These are phyloP conservation scores for Podospora pseudoanserina DNA, from an alignment of 495 filamentous ascomycete genomes.

Conservation along the genomic window DNA sequence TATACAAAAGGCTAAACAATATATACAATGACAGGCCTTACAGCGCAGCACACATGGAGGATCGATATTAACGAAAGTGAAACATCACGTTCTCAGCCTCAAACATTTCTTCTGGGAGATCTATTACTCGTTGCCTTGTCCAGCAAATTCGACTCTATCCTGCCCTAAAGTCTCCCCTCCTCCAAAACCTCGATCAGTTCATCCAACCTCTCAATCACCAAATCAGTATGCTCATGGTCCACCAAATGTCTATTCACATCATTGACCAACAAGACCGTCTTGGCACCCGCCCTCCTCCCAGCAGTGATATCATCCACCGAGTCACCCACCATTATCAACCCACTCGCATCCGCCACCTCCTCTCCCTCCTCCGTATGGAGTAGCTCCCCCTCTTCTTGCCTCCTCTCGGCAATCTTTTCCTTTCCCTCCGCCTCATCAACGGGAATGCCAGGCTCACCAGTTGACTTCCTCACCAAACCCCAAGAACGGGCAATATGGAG, in stretches of 20 bases:
- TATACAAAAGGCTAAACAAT: no score
- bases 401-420: constrained; percentile 9
- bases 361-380: constrained; percentile 23
- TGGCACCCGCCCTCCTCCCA: constrained; percentile 77
- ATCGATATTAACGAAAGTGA: no score
- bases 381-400: constrained; percentile 18
- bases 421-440: constrained; percentile 23
- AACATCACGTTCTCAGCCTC: no score
- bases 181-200: constrained; percentile 70
- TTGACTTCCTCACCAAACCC: constrained; percentile 55
- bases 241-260: constrained; percentile 70
- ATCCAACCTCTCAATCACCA: constrained; percentile 61
- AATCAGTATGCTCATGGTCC: constrained; percentile 74
- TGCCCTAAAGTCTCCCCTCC: constrained; percentile 54
- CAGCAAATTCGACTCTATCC: not conserved
- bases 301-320: constrained; percentile 93
- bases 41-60: no score
- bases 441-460: constrained; percentile 25
- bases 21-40: no score
- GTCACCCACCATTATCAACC: constrained; percentile 69
- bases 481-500: constrained; percentile 75
- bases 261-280: constrained; percentile 83
- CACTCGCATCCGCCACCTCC: constrained; percentile 44
- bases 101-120: not conserved
- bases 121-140: not conserved